Conservation (phyloP, 129 eudicot species). For the Flaveria brownii region DNA sequence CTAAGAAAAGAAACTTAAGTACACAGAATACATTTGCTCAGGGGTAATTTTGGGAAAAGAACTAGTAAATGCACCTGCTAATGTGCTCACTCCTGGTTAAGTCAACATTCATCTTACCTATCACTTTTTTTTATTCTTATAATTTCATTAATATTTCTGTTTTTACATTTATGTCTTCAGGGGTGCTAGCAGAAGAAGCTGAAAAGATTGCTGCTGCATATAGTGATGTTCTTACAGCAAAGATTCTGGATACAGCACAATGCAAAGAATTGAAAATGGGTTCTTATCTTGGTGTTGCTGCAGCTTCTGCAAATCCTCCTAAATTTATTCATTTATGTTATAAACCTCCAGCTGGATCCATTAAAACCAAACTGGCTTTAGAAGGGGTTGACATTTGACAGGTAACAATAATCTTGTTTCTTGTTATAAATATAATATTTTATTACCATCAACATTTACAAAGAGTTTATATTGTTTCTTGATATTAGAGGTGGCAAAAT, state of each 20-base stretch:
- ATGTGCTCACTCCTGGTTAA: conserved; percentile 90
- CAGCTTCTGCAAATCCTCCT: conserved; percentile 87
- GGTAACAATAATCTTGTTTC: conserved; percentile 43
- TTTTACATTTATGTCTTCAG: conserved; percentile 42
- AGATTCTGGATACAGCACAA: conserved; percentile 63
- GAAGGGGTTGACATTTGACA: conserved; percentile 98
- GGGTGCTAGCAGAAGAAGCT: conserved; percentile 84
- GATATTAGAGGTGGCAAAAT: not conserved
- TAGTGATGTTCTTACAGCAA: conserved; percentile 80
- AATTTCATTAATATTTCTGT: not conserved
- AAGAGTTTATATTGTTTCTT: not conserved
- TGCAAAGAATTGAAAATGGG: conserved; percentile 87
- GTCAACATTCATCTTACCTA: conserved; percentile 27
- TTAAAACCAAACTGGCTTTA: conserved; percentile 76
- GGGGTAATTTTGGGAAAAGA: conserved; percentile 84
- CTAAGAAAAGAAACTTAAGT: conserved; percentile 75
- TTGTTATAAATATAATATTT: not conserved
- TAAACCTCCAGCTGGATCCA: conserved; percentile 71
- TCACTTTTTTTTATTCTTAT: not conserved
- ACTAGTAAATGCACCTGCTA: conserved; percentile 96
- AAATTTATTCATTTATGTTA: conserved; percentile 89
- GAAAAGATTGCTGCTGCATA: conserved; percentile 63
- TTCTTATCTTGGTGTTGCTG: no score
- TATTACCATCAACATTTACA: not conserved
- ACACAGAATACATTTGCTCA: conserved; percentile 60